A percentile compares a stretch with the other conserved stretches of the same genome.
phyloP scores from a whole-genome alignment of 1,284 basidiomycete species.

The Inonotus hispidus region DNA sequence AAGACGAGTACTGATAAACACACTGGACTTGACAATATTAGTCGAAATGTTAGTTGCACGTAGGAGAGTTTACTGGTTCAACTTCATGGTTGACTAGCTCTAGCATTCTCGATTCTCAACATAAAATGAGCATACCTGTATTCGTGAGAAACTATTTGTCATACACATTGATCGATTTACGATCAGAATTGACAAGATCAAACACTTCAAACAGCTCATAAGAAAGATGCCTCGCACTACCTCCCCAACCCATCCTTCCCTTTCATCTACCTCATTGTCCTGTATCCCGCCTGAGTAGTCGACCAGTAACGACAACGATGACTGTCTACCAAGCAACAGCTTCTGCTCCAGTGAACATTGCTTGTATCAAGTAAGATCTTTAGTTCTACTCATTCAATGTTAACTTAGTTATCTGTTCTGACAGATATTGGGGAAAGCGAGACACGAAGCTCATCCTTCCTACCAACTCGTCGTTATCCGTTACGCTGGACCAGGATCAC shows the following conservation, averaged over 20 bases:
- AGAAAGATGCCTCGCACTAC: background rate
- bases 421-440: constrained; percentile 98
- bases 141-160: constrained; percentile 3
- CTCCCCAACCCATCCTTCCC: constrained; percentile 10
- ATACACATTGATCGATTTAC: background rate
- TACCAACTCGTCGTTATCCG: constrained; percentile 96
- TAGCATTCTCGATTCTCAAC: background rate
- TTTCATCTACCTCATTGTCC: background rate
- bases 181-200: background rate
- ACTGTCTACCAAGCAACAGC: constrained; percentile 79
- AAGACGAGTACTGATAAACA: background rate
- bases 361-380: constrained; percentile 81
- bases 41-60: background rate
- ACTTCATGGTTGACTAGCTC: background rate
- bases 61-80: background rate
- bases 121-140: background rate
- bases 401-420: constrained; percentile 16
- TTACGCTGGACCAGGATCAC: constrained; percentile 96
- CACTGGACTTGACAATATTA: background rate
- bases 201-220: constrained; percentile 3
- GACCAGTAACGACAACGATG: constrained; percentile 38
- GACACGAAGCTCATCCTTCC: constrained; percentile 94
- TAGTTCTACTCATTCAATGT: constrained; percentile 15
- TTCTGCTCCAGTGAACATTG: constrained; percentile 94
- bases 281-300: background rate